Conservation (phyloP, 257 asterid genomes). For the Phtheirospermum japonicum region DNA sequence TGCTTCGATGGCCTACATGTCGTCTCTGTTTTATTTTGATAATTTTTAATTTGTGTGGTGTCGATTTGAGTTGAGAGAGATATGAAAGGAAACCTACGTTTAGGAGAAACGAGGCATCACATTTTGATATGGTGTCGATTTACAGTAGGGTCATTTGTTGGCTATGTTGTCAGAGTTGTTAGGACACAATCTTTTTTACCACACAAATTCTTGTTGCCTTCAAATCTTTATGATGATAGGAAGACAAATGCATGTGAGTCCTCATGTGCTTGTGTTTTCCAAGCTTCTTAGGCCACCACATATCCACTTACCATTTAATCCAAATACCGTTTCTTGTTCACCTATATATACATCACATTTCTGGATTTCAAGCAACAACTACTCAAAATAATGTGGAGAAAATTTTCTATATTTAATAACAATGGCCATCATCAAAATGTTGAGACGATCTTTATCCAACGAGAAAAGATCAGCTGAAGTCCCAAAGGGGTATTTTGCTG, state of each 20-base stretch:
- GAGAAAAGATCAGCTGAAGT: slow-evolving; percentile 28
- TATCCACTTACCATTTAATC: neutral
- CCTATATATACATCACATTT: slow-evolving; percentile 7
- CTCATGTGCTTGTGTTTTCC: slow-evolving; percentile 27
- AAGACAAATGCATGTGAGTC: slow-evolving; percentile 34
- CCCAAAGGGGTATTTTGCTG: slow-evolving; percentile 38
- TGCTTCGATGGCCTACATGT: too few relatives aligned
- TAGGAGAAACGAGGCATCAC: neutral
- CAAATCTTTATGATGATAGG: slow-evolving; percentile 6
- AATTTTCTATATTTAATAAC: neutral
- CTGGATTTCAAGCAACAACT: slow-evolving; percentile 7
- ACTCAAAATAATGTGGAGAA: neutral
- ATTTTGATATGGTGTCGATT: neutral
- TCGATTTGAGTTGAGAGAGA: too few relatives aligned
- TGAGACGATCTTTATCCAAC: slow-evolving; percentile 33
- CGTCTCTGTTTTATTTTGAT: too few relatives aligned
- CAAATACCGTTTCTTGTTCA: neutral
- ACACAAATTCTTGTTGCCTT: slow-evolving; percentile 20
- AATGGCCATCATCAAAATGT: slow-evolving; percentile 45
- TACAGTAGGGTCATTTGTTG: slow-evolving; percentile 1
- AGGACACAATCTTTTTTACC: neutral
- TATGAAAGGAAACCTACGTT: too few relatives aligned
- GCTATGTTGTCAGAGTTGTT: slow-evolving; percentile 14
- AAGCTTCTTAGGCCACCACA: slow-evolving; percentile 14
- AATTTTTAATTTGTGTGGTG: neutral